Evolutionary conservation across 352 stramenopile genomes (phyloP), one percentile per base, ranked within the genome.

Genomic region (Globisporangium camurandrum): DNA sequence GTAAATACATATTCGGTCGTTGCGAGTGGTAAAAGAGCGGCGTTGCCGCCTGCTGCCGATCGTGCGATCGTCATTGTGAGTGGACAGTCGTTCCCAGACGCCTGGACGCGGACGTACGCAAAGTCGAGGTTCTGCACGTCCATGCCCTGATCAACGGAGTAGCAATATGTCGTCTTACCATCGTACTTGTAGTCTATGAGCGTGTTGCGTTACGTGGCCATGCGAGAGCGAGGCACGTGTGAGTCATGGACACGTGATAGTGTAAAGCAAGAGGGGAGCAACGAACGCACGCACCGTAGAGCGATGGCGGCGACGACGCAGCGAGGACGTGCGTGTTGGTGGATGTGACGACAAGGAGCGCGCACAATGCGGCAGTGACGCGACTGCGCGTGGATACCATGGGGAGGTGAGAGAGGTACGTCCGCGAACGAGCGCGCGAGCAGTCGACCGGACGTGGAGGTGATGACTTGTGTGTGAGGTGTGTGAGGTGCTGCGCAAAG

Each of bases 121-220:
- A 79, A 84, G 55, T 90, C 76, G 47, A 86, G 67, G 52, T 78
- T 84, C 51, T 66, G 63, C 46, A 90, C 71, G 37, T 75, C 62
- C 61, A 90, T 67, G 33, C 75, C 74, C 57, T 90, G 79, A 54
- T 86, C 62, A 55, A 90, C 64, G 64, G 67, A 82, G 64, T 86
- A 88, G 73, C 79, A 90, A 53, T 88, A 88, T n/a, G 75, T 86
- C 49, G 78, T 86, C 47, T 67, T 66, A 51, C 72, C 75, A 49
- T 87, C 74, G 36, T 86, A 87, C 49, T 77, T 33, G 58, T 89
- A 89, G 52, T 89, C 78, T 88, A 46, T 23, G 19, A 22, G 47
- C n/a, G 40, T 27, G 34, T 28, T n/a, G 20, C 48, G 12, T 14
- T 34, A 39, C 10, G 12, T 17, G n/a, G 12, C 1, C 5, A 19